These are phyloP conservation scores for Fraxinus platypoda DNA, from an alignment of 305 asterid genomes.

Conservation along the genomic window DNA sequence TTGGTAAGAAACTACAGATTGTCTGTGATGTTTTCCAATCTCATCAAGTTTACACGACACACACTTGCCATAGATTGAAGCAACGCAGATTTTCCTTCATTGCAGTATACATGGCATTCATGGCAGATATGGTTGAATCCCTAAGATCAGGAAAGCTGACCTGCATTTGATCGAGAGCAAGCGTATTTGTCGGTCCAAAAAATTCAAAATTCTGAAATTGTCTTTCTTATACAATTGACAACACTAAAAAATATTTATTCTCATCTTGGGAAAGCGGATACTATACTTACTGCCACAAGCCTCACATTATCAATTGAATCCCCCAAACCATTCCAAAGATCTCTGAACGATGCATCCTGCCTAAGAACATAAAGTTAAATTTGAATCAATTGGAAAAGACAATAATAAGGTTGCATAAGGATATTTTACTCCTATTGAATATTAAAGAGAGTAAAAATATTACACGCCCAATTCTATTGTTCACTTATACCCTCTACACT, in stretches of 20 bases:
- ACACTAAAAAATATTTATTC: not conserved
- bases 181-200: not conserved
- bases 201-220: not conserved
- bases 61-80: slow-evolving; percentile 88
- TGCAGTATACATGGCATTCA: slow-evolving; percentile 63
- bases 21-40: not conserved
- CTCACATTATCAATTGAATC: slow-evolving; percentile 58
- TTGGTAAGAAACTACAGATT: slow-evolving; percentile 1
- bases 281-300: slow-evolving; percentile 74
- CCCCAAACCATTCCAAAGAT: slow-evolving; percentile 77
- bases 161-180: slow-evolving; percentile 36
- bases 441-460: not conserved
- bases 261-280: not conserved
- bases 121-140: slow-evolving; percentile 54
- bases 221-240: not conserved
- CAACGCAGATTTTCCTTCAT: slow-evolving; percentile 57
- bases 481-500: not conserved
- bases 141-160: slow-evolving; percentile 76
- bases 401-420: not conserved
- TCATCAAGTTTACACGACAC: not conserved
- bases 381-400: slow-evolving; percentile 15
- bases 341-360: slow-evolving; percentile 44
- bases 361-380: slow-evolving; percentile 35
- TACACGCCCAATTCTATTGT: not conserved
- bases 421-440: not conserved